These are phyloP conservation scores for Trichoderma endophyticum DNA, from an alignment of 2,329 filamentous ascomycete species.

Conservation along the genomic window DNA sequence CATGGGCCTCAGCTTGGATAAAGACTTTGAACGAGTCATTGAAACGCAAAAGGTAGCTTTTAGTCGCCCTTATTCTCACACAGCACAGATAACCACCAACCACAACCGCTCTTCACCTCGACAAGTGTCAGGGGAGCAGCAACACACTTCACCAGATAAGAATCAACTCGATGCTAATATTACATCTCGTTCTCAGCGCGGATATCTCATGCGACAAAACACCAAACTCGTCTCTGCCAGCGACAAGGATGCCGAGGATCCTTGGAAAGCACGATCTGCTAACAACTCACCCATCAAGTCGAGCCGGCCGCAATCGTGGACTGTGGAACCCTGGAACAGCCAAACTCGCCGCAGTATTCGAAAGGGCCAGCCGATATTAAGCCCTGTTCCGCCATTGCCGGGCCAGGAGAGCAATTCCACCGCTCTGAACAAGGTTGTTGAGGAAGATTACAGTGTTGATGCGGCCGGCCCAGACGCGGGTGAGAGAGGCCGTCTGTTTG, in stretches of 20 bases:
- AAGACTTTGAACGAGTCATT: constrained; percentile 92
- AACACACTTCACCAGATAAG: constrained; percentile 12
- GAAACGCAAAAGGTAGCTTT: constrained; percentile 86
- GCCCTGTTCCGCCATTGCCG: constrained; percentile 76
- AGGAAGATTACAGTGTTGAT: constrained; percentile 62
- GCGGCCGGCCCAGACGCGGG: constrained; percentile 68
- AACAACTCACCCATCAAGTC: constrained; percentile 71
- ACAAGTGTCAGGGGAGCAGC: constrained; percentile 44
- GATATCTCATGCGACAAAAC: constrained; percentile 97
- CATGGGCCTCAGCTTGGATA: constrained; percentile 79
- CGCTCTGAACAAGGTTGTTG: constrained; percentile 62
- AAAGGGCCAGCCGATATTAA: constrained; percentile 49
- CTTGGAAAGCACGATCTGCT: constrained; percentile 55
- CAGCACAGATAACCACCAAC: constrained; percentile 20
- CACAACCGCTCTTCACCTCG: constrained; percentile 29
- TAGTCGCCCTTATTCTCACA: constrained; percentile 24
- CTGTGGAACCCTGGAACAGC: constrained; percentile 94
- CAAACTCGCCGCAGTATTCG: constrained; percentile 64
- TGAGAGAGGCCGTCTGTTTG: constrained; percentile 87
- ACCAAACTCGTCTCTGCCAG: constrained; percentile 96
- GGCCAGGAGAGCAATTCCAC: constrained; percentile 80
- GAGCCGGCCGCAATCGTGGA: constrained; percentile 85
- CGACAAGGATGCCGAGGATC: constrained; percentile 62
- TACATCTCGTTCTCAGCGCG: constrained; percentile 71
- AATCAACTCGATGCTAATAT: constrained; percentile 57